These are phyloP conservation scores for Metschnikowia vanudenii DNA, from an alignment of 805 yeast species.

Conservation along the genomic window DNA sequence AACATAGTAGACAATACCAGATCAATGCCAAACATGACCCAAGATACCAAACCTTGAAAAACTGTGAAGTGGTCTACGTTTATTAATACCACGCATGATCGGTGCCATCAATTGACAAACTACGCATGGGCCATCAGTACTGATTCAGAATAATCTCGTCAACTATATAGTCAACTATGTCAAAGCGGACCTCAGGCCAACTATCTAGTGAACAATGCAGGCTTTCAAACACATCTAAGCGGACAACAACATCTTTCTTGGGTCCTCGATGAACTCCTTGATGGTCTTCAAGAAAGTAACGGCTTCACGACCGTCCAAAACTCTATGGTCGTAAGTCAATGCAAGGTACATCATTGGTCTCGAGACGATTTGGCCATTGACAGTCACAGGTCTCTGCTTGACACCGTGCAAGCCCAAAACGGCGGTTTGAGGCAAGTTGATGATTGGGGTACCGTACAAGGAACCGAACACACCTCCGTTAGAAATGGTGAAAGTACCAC, in stretches of 20 bases:
- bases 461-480: slow-evolving; percentile 99
- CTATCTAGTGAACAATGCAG: slow-evolving; percentile 5
- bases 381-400: slow-evolving; percentile 95
- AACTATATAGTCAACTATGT: slow-evolving; percentile 5
- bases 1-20: too few relatives aligned
- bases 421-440: slow-evolving; percentile 97
- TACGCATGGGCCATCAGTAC: not conserved
- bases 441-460: slow-evolving; percentile 95
- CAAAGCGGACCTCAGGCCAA: not conserved
- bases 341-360: slow-evolving; percentile 99
- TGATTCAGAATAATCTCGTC: slow-evolving; percentile 1
- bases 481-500: slow-evolving; percentile 98
- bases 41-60: too few relatives aligned
- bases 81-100: too few relatives aligned
- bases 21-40: too few relatives aligned
- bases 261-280: slow-evolving; percentile 97
- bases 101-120: too few relatives aligned
- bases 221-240: slow-evolving; percentile 10
- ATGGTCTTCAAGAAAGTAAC: slow-evolving; percentile 94
- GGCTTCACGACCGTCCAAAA: slow-evolving; percentile 98
- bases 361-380: slow-evolving; percentile 91
- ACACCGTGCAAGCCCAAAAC: slow-evolving; percentile 97
- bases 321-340: slow-evolving; percentile 96
- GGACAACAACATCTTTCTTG: slow-evolving; percentile 86
- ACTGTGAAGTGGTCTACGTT: too few relatives aligned